Conservation (phyloP, 192 early-diverging fungal genomes). For the Mortierella antarctica region DNA sequence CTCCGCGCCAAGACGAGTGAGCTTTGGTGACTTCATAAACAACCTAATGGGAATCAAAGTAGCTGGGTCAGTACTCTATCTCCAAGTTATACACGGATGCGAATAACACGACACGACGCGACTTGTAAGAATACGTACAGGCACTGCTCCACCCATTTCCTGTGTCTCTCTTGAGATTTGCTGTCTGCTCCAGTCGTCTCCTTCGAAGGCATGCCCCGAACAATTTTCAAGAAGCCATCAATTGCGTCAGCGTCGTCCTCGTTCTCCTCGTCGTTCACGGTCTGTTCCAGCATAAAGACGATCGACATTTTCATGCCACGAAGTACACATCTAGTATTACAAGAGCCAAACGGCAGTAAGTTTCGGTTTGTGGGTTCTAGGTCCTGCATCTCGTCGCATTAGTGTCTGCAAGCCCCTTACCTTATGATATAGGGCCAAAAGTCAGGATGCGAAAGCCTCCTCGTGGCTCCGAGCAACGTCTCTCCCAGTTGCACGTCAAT, state of each 20-base stretch:
- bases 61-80: neutral
- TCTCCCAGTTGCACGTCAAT: conserved; percentile 24
- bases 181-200: conserved; percentile 14
- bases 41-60: conserved; percentile 5
- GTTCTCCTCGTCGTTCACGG: conserved; percentile 30
- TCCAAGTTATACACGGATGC: neutral
- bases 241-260: conserved; percentile 27
- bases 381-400: neutral
- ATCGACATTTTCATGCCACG: conserved; percentile 30
- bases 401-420: neutral
- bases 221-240: conserved; percentile 18
- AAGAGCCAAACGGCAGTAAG: neutral
- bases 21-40: conserved; percentile 12
- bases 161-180: conserved; percentile 8
- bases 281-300: conserved; percentile 37
- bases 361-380: neutral
- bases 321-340: conserved; percentile 25
- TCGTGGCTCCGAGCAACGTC: neutral
- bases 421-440: conserved; percentile 45
- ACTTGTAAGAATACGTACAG: conserved; percentile 3
- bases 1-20: conserved; percentile 11
- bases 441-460: conserved; percentile 21
- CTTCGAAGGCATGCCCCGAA: conserved; percentile 21
- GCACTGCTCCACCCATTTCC: conserved; percentile 38
- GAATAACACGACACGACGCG: neutral